Conservation (phyloP, 148 eudicot species). For the Arbutus unedo region DNA sequence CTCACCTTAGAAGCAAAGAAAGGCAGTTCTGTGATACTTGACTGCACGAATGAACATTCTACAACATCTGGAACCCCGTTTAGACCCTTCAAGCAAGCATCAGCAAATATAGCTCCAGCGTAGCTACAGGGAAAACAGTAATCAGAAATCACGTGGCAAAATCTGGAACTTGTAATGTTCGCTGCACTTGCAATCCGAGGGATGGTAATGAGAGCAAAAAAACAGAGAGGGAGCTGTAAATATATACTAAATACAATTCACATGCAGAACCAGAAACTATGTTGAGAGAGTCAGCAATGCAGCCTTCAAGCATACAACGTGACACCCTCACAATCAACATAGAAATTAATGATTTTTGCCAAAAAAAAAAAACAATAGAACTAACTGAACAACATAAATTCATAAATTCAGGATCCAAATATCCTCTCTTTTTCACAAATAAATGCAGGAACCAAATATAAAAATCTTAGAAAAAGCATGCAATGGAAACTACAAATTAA, state of each 20-base stretch:
- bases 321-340: neutral
- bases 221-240: neutral
- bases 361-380: neutral
- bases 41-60: slow-evolving; percentile 86
- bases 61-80: slow-evolving; percentile 97
- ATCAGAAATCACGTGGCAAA: slow-evolving; percentile 7
- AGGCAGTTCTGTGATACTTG: slow-evolving; percentile 67
- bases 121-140: slow-evolving; percentile 43
- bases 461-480: neutral
- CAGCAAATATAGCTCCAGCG: slow-evolving; percentile 96
- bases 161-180: neutral
- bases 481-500: neutral
- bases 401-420: neutral
- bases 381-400: neutral
- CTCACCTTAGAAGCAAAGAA: slow-evolving; percentile 96
- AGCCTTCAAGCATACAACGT: neutral
- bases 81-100: slow-evolving; percentile 97
- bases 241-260: too few species aligned
- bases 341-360: neutral
- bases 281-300: neutral
- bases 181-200: neutral
- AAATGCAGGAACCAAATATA: neutral
- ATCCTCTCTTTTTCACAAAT: neutral
- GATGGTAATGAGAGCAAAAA: neutral
- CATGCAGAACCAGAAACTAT: neutral